Evolutionary conservation across 2,329 filamentous ascomycete genomes (phyloP).

Genomic region (Alternaria metachromatica): DNA sequence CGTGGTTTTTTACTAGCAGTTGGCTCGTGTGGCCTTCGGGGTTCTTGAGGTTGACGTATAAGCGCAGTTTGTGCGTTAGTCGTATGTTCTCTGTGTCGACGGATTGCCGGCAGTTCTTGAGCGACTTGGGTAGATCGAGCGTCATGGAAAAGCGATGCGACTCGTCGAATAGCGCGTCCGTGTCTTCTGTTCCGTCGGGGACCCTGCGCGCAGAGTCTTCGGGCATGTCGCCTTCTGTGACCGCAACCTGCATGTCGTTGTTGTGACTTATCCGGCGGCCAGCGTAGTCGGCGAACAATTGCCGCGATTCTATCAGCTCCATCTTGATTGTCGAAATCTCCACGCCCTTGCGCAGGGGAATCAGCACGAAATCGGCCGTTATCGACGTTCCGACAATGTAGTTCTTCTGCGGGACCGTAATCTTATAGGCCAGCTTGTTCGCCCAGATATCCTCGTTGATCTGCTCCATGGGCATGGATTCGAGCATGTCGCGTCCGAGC

Average conservation of each 20-base stretch:
- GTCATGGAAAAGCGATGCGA: conserved; percentile 66
- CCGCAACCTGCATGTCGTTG: conserved; percentile 41
- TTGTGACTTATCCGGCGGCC: conserved; percentile 42
- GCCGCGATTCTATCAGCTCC: conserved; percentile 72
- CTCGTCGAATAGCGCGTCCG: conserved; percentile 57
- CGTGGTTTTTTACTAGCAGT: conserved; percentile 86
- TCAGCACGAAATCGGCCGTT: conserved; percentile 82
- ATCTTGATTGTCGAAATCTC: conserved; percentile 83
- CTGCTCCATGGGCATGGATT: conserved; percentile 57
- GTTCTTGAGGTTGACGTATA: conserved; percentile 90
- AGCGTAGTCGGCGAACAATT: conserved; percentile 54
- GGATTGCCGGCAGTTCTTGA: conserved; percentile 87
- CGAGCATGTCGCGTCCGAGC: conserved; percentile 72
- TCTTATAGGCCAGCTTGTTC: conserved; percentile 96
- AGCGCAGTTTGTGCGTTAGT: conserved; percentile 88
- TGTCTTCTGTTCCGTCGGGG: conserved; percentile 37
- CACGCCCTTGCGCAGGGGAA: conserved; percentile 86
- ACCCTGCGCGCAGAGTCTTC: conserved; percentile 37
- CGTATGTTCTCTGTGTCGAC: conserved; percentile 89
- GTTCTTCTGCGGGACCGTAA: conserved; percentile 91
- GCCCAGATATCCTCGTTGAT: conserved; percentile 96
- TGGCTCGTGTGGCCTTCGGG: conserved; percentile 95
- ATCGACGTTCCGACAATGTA: conserved; percentile 91
- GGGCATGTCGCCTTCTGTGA: conserved; percentile 46
- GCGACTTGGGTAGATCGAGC: conserved; percentile 76